Percentiles rank a stretch among this genome's conserved stretches.
Conservation (phyloP, 768 basidiomycete species). For the Boletus insuetus region DNA sequence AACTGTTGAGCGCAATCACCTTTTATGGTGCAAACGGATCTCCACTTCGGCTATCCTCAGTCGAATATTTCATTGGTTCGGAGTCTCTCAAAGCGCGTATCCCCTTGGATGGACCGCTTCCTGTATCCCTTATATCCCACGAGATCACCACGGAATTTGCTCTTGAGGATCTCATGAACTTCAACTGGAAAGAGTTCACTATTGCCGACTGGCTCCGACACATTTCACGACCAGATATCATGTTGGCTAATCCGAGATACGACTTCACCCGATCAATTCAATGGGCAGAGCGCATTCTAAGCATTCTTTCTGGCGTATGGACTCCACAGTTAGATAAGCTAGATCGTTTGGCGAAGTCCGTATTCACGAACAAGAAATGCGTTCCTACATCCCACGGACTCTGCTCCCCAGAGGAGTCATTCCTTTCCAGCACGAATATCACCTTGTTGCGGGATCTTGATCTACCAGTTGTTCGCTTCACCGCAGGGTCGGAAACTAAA, state of each 20-base stretch:
- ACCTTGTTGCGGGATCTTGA: background rate
- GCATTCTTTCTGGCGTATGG: conserved; percentile 67
- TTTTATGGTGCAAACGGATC: conserved; percentile 47
- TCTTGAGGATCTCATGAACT: conserved; percentile 48
- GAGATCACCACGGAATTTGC: conserved; percentile 55
- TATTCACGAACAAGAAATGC: conserved; percentile 36
- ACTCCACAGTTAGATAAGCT: conserved; percentile 44
- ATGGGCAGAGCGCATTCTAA: conserved; percentile 79
- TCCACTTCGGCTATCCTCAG: conserved; percentile 56
- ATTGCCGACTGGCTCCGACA: conserved; percentile 69
- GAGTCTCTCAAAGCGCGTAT: conserved; percentile 51
- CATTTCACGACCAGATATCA: conserved; percentile 47
- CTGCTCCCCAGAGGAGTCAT: conserved; percentile 63
- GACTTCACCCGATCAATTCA: conserved; percentile 60
- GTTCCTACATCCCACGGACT: conserved; percentile 57
- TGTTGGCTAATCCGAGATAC: conserved; percentile 39
- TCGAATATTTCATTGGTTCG: conserved; percentile 57
- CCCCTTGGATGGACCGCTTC: conserved; percentile 75
- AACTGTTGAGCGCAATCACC: conserved; percentile 70
- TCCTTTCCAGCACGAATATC: conserved; percentile 77
- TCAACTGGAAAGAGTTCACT: conserved; percentile 76
- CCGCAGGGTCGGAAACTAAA: conserved; percentile 35
- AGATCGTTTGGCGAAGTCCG: conserved; percentile 24
- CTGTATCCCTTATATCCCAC: conserved; percentile 46
- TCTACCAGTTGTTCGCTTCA: background rate